Base-by-base conservation (phyloP, 2,329 filamentous ascomycete species). In the Hawksworthiomyces lignivorus region DNA sequence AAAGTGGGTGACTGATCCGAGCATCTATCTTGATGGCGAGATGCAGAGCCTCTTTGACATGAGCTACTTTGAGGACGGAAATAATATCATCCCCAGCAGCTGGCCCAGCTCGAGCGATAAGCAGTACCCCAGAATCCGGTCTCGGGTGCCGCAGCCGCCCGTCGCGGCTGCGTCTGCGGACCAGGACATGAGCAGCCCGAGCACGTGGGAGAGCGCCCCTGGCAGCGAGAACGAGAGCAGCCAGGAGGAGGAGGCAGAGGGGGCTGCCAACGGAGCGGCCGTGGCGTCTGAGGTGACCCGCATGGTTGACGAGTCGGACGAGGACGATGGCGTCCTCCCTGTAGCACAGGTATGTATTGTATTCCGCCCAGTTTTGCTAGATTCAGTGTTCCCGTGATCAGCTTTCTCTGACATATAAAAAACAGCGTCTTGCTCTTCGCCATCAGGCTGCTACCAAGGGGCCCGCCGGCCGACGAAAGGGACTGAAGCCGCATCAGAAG, bases 41-140 rank as follows among this genome's bases (percentile, higher is more conserved):
- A 68, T 85, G 29, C 82, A 80, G 55, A 81, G 78, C 44, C 65
- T 96, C 14, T 97, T 97, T 56, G 77, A 84, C 12, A 64, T 95
- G 50, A 79, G 80, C 56, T 84, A 84, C 54, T 78, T 82, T 47
- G 60, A 65, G 18, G 73, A 73, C 40, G 61, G 63, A 2, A 72
- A 72, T 18, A 74, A 80, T 19, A 62, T 71, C 17, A 68, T 94
- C 10, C 82, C 85, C 0, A 81, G 77, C 4, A 86, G 84, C 1
- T 89, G 81, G 75, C 75, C 75, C 18, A 65, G 64, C 3, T 62
- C 84, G 3, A 73, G 80, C 15, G 70, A 69, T 21, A 77, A 73
- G 48, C 57, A 68, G 2, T 79, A 79, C 39, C 75, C 78, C 2
- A 73, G 67, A 38, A 62, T 73, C 32, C 63, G 61, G 24, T 63